Conservation (phyloP, 208 protist species). For the Jaenimonas drosophilae region DNA sequence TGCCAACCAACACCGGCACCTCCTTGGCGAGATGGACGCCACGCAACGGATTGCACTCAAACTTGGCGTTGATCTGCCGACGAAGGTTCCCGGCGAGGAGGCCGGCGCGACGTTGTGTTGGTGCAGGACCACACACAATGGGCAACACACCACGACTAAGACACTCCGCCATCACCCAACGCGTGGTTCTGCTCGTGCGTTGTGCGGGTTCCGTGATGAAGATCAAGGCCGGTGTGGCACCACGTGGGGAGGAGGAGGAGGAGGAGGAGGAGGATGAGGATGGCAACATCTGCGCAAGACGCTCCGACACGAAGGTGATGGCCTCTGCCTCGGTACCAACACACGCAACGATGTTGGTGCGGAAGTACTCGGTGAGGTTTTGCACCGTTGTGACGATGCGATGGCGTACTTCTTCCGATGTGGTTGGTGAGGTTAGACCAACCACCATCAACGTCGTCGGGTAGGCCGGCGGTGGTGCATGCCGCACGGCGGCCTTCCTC, state of each 20-base stretch:
- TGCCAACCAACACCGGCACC: slow-evolving; percentile 42
- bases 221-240: slow-evolving; percentile 8
- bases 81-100: slow-evolving; percentile 29
- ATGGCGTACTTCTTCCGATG: slow-evolving; percentile 30
- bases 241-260: too few species aligned
- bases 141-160: slow-evolving; percentile 66
- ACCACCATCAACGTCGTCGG: slow-evolving; percentile 56
- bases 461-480: slow-evolving; percentile 16
- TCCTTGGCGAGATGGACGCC: slow-evolving; percentile 51
- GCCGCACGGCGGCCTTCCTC: slow-evolving; percentile 6
- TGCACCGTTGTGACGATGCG: slow-evolving; percentile 32
- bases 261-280: too few species aligned
- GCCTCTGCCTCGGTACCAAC: slow-evolving; percentile 41
- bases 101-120: slow-evolving; percentile 15
- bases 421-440: slow-evolving; percentile 30
- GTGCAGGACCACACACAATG: slow-evolving; percentile 26
- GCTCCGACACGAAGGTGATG: slow-evolving; percentile 43
- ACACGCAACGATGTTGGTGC: slow-evolving; percentile 19
- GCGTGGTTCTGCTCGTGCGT: slow-evolving; percentile 39
- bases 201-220: slow-evolving; percentile 50
- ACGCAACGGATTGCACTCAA: slow-evolving; percentile 60
- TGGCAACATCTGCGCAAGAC: slow-evolving; percentile 15
- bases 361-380: slow-evolving; percentile 45
- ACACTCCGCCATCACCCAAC: slow-evolving; percentile 74
- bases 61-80: slow-evolving; percentile 34